These are phyloP conservation scores for Beauveria scarabaeidicola DNA, from an alignment of 2,329 filamentous ascomycete genomes.

Conservation along the genomic window DNA sequence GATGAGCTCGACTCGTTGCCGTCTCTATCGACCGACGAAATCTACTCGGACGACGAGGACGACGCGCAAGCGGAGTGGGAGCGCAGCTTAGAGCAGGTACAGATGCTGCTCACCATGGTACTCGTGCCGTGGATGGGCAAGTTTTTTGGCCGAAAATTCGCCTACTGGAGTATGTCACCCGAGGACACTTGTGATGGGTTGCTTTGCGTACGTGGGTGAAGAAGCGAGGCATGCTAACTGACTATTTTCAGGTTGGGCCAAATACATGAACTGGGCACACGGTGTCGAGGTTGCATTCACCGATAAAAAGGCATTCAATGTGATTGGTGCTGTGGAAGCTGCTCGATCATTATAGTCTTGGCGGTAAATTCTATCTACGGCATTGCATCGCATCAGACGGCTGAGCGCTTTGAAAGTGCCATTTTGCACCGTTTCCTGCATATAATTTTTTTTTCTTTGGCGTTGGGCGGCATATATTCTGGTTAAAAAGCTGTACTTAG, in stretches of 20 bases:
- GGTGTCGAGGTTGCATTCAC: conserved; percentile 61
- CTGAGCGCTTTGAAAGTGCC: not conserved
- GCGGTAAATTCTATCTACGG: not conserved
- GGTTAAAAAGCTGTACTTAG: not conserved
- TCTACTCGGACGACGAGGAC: conserved; percentile 53
- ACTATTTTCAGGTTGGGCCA: conserved; percentile 63
- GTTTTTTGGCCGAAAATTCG: conserved; percentile 88
- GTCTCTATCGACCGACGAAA: conserved; percentile 50
- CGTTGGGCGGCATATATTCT: not conserved
- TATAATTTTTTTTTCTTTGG: not conserved
- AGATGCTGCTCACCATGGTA: conserved; percentile 89
- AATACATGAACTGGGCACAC: conserved; percentile 93
- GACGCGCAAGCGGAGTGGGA: conserved; percentile 96
- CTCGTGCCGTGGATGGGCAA: conserved; percentile 90
- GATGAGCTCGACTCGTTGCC: conserved; percentile 58
- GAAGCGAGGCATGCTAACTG: conserved; percentile 9
- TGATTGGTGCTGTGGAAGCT: conserved; percentile 54
- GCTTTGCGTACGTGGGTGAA: not conserved
- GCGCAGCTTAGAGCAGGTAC: conserved; percentile 84
- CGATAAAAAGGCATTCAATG: conserved; percentile 55
- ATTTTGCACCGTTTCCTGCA: not conserved
- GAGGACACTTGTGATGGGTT: not conserved
- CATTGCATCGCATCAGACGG: not conserved
- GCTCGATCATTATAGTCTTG: conserved; percentile 41
- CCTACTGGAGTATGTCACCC: conserved; percentile 77